These are phyloP conservation scores for Diaporthe australafricana DNA, from an alignment of 2,329 filamentous ascomycete genomes.

Conservation along the genomic window DNA sequence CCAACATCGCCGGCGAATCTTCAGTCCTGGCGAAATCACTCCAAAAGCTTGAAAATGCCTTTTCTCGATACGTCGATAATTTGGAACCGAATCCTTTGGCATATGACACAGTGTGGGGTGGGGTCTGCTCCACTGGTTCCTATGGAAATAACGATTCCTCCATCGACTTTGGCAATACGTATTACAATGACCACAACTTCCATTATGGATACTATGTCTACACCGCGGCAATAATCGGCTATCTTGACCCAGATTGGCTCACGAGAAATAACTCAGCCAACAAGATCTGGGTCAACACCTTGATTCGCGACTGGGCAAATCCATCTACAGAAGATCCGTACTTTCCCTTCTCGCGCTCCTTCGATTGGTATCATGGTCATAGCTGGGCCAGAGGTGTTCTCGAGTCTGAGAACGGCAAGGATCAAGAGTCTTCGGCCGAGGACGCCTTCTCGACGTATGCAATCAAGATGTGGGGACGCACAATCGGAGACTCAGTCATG, in stretches of 20 bases:
- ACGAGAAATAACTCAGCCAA: conserved; percentile 1
- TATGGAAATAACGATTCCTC: conserved; percentile 37
- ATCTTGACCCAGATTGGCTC: conserved; percentile 41
- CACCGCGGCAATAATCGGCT: conserved; percentile 43
- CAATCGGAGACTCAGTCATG: conserved; percentile 41
- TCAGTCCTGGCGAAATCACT: neutral
- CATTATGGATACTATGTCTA: conserved; percentile 44
- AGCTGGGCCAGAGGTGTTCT: conserved; percentile 45
- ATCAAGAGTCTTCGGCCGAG: conserved; percentile 44
- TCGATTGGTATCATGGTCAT: conserved; percentile 46
- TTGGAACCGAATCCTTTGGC: conserved; percentile 23
- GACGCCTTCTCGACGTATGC: conserved; percentile 44
- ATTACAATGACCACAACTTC: conserved; percentile 47
- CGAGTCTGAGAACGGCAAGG: conserved; percentile 42
- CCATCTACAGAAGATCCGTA: conserved; percentile 43
- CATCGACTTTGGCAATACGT: conserved; percentile 45
- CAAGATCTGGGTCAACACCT: neutral
- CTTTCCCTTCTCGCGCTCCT: conserved; percentile 43
- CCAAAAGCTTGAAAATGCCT: neutral
- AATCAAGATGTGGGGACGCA: conserved; percentile 42
- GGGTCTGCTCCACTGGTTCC: conserved; percentile 41
- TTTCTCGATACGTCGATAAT: neutral
- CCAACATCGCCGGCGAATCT: neutral
- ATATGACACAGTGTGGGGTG: conserved; percentile 43
- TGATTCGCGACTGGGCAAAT: conserved; percentile 42